Conservation (phyloP, 2,329 filamentous ascomycete genomes). For the Lachnellula cervina region DNA sequence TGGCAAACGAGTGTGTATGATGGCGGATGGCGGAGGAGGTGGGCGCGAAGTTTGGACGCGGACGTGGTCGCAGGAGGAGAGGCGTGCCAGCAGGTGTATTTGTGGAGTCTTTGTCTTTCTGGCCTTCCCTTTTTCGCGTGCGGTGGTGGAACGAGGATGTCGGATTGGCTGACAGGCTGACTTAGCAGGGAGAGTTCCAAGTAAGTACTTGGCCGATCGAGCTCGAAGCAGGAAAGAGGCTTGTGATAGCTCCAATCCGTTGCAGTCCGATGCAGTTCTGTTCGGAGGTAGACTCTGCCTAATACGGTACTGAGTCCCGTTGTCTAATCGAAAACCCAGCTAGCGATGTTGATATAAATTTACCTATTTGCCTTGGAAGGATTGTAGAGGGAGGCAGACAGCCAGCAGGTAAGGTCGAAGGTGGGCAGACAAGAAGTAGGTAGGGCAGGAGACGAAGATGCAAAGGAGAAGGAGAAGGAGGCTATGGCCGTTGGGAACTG, state of each 20-base stretch:
- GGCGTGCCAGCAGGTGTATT: not conserved
- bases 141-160: not conserved
- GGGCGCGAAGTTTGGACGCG: slow-evolving; percentile 6
- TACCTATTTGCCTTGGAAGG: no score
- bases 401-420: not conserved
- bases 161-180: not conserved
- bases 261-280: no score
- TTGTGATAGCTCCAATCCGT: no score
- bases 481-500: not conserved
- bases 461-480: not conserved
- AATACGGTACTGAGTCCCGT: no score
- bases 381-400: no score
- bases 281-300: no score
- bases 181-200: not conserved
- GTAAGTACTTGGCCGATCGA: not conserved
- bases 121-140: not conserved
- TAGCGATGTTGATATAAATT: no score
- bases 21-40: slow-evolving; percentile 14
- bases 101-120: not conserved
- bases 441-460: not conserved
- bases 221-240: no score
- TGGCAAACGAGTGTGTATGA: slow-evolving; percentile 24
- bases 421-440: not conserved
- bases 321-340: no score
- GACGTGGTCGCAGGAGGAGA: slow-evolving; percentile 2